These are phyloP conservation scores for Penicillium capsulatum DNA, from an alignment of 2,329 filamentous ascomycete genomes.

Conservation along the genomic window DNA sequence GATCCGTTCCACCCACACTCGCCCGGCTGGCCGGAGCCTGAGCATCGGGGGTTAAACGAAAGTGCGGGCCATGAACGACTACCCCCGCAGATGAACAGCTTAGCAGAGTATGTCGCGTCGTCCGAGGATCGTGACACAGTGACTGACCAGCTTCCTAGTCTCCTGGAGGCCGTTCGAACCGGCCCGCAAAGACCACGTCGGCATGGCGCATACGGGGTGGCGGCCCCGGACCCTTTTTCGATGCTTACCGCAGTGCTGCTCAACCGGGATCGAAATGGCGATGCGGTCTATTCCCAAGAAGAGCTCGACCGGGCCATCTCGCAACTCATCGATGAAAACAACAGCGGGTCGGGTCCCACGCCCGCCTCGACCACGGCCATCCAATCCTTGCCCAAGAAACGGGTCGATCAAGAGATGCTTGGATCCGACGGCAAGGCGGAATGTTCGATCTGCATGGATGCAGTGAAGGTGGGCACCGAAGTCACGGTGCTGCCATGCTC, in stretches of 20 bases:
- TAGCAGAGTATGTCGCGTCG: constrained; percentile 45
- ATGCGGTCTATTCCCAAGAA: constrained; percentile 87
- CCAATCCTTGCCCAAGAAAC: constrained; percentile 64
- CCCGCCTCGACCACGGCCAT: constrained; percentile 76
- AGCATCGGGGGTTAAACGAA: constrained; percentile 7
- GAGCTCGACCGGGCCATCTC: constrained; percentile 85
- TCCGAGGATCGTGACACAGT: neutral
- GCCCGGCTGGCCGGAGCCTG: constrained; percentile 9
- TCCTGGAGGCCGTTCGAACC: constrained; percentile 28
- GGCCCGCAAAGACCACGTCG: constrained; percentile 10
- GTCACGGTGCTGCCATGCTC: constrained; percentile 78
- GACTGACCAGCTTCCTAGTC: constrained; percentile 17
- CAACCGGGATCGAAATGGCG: constrained; percentile 54
- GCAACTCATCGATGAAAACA: constrained; percentile 77
- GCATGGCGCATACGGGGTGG: constrained; percentile 21
- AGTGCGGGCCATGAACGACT: constrained; percentile 31
- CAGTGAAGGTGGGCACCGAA: constrained; percentile 67
- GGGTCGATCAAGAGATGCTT: constrained; percentile 66
- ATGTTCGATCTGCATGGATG: constrained; percentile 93
- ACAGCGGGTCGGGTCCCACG: constrained; percentile 69
- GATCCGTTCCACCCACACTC: constrained; percentile 9
- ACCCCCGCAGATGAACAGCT: constrained; percentile 45
- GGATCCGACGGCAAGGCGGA: constrained; percentile 65
- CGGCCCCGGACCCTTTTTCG: constrained; percentile 40
- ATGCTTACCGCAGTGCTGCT: constrained; percentile 44